Percentiles rank a stretch among this genome's conserved stretches.
These are phyloP conservation scores for Pleurotus citrinopileatus DNA, from an alignment of 768 basidiomycete species.

Conservation along the genomic window DNA sequence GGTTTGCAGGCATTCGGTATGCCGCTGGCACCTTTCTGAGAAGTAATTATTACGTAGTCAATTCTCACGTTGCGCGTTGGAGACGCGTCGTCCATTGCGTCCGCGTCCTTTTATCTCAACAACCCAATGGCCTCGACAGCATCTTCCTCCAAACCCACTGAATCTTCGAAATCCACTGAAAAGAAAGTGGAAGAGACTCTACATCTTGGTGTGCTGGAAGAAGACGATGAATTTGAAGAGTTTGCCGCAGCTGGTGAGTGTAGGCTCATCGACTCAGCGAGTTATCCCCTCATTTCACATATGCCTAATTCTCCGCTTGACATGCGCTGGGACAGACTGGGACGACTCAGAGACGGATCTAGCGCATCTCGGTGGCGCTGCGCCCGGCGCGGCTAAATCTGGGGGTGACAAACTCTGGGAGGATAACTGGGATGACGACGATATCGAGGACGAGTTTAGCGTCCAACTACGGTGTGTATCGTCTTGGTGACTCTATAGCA, in stretches of 20 bases:
- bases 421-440: conserved; percentile 99
- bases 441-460: conserved; percentile 96
- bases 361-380: conserved; percentile 70
- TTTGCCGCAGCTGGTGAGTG: conserved; percentile 77
- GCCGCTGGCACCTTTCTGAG: no score
- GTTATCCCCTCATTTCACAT: conserved; percentile 2
- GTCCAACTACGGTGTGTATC: conserved; percentile 85
- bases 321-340: conserved; percentile 56
- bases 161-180: conserved; percentile 46
- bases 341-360: conserved; percentile 83
- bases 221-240: conserved; percentile 97
- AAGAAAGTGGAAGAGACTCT: conserved; percentile 45
- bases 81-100: not conserved
- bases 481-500: not conserved
- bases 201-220: conserved; percentile 87
- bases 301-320: not conserved
- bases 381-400: conserved; percentile 73
- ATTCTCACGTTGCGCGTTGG: not conserved
- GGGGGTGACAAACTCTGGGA: conserved; percentile 96
- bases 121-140: conserved; percentile 39
- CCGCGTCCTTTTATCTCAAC: not conserved
- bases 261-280: not conserved
- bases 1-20: no score
- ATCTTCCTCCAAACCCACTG: conserved; percentile 46
- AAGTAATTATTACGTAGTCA: not conserved